Evolutionary conservation across 2,329 filamentous ascomycete genomes (phyloP).

Genomic region (Aspergillus quadrilineatus): DNA sequence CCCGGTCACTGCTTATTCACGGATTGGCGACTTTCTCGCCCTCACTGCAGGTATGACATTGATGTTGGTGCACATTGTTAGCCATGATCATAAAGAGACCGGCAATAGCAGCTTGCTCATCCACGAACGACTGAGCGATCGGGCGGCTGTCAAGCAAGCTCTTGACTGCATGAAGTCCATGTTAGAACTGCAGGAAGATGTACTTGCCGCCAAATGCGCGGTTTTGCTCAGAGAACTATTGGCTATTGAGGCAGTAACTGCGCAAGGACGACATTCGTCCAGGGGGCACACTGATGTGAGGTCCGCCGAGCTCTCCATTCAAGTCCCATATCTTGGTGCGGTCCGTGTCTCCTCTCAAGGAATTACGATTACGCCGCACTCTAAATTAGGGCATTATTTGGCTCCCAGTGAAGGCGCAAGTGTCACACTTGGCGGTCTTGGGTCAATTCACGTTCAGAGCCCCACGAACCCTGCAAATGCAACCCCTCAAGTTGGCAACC

Average conservation of each 20-base stretch:
- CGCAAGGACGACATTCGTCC: background rate
- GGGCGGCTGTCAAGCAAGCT: constrained; percentile 41
- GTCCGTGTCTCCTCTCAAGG: background rate
- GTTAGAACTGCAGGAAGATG: constrained; percentile 29
- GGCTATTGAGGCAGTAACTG: constrained; percentile 18
- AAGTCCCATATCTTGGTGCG: background rate
- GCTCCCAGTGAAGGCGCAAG: background rate
- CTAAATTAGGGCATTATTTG: background rate
- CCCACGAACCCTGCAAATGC: background rate
- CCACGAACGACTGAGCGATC: constrained; percentile 43
- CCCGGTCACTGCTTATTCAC: constrained; percentile 23
- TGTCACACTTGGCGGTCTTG: background rate
- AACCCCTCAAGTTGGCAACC: background rate
- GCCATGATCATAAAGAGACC: constrained; percentile 13
- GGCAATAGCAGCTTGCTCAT: constrained; percentile 21
- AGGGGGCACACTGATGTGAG: background rate
- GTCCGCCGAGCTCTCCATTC: background rate
- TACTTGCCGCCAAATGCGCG: constrained; percentile 28
- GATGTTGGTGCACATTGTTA: constrained; percentile 27
- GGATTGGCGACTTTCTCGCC: constrained; percentile 28
- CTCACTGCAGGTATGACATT: constrained; percentile 29
- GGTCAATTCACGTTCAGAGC: background rate
- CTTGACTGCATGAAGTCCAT: constrained; percentile 38
- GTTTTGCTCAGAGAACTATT: constrained; percentile 20
- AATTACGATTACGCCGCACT: background rate